A percentile compares a stretch with the other conserved stretches of the same genome.
Evolutionary conservation across 495 filamentous ascomycete species (phyloP).

Genomic region (Hypoxylon rickii): DNA sequence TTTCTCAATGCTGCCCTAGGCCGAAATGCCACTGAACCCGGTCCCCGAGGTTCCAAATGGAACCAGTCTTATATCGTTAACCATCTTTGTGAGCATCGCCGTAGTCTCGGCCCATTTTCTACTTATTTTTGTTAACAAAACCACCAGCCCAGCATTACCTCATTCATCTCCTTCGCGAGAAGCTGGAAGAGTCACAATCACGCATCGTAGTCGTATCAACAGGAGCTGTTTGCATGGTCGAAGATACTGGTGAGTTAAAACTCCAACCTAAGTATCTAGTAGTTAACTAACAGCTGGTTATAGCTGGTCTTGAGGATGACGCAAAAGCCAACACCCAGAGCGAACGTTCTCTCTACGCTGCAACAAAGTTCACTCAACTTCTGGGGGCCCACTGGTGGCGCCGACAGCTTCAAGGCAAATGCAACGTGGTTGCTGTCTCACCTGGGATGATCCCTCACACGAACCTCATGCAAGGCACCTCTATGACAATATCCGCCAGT

Average conservation of each 20-base stretch:
- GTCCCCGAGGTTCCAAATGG: constrained; percentile 44
- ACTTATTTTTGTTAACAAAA: constrained; percentile 2
- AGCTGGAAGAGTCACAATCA: constrained; percentile 41
- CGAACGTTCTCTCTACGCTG: constrained; percentile 36
- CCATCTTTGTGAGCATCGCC: constrained; percentile 43
- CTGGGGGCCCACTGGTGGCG: constrained; percentile 55
- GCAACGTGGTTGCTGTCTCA: constrained; percentile 49
- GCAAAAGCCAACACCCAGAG: constrained; percentile 39
- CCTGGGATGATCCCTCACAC: constrained; percentile 50
- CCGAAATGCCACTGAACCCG: constrained; percentile 28
- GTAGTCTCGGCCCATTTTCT: not conserved
- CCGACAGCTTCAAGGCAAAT: constrained; percentile 44
- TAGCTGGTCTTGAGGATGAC: constrained; percentile 37
- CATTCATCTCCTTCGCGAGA: constrained; percentile 44
- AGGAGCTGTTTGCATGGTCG: constrained; percentile 41
- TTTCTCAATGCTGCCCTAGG: constrained; percentile 47
- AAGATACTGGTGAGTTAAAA: constrained; percentile 36
- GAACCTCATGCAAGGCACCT: constrained; percentile 29
- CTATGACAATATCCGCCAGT: constrained; percentile 15
- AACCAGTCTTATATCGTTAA: constrained; percentile 48
- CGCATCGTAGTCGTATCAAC: constrained; percentile 51
- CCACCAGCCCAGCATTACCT: constrained; percentile 52
- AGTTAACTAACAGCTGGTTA: constrained; percentile 1
- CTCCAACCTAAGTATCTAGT: not conserved
- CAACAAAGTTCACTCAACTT: constrained; percentile 51